Evolutionary conservation across 768 basidiomycete genomes (phyloP), one percentile per base, ranked within the genome.

Genomic region (Termitomyces sp.): DNA sequence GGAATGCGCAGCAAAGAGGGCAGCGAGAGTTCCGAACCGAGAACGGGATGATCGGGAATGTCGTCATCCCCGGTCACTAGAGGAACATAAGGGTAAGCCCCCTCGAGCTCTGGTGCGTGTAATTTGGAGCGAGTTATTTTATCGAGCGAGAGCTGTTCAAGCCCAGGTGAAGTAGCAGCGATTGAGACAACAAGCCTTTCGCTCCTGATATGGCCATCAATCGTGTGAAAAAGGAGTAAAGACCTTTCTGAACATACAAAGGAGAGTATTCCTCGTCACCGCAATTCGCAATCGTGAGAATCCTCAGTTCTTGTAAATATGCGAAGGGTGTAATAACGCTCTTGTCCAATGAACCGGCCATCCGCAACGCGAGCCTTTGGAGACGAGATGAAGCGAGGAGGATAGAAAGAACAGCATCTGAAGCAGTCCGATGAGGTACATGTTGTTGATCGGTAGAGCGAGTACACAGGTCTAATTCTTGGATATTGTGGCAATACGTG

Each of bases 151-250:
- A 90, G 76, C 45, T 80, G 74, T 43, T 77, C 65, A 43, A 90
- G 77, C 61, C 73, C 68, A 13, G 80, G 80, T 4, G 83, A 67
- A 1, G 81, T 80, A 2, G 82, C 80, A 0, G 86, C 86, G 57
- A 90, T 83, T 6, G 82, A 78, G 15, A 89, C 87, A 52, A 81
- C 84, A 0, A 88, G 74, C 23, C 88, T 76, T 64, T 90, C 88
- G 68, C 83, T 85, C 71, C 84, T 86, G 58, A 16, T 25, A 35
- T 22, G 38, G n/a, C 59, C 32, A 61, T 44, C 10, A 25, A 46
- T 53, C 45, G 25, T 23, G 31, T 35, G 39, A 42, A 50, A n/a
- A 41, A 53, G 20, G 55, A 56, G 36, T 13, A 35, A 53, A 16
- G 18, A 42, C 25, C n/a, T n/a, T 10, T 11, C 36, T 12, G 33